A percentile compares a stretch with the other conserved stretches of the same genome.
Conservation (phyloP, 257 asterid species). For the Przewalskia tangutica region DNA sequence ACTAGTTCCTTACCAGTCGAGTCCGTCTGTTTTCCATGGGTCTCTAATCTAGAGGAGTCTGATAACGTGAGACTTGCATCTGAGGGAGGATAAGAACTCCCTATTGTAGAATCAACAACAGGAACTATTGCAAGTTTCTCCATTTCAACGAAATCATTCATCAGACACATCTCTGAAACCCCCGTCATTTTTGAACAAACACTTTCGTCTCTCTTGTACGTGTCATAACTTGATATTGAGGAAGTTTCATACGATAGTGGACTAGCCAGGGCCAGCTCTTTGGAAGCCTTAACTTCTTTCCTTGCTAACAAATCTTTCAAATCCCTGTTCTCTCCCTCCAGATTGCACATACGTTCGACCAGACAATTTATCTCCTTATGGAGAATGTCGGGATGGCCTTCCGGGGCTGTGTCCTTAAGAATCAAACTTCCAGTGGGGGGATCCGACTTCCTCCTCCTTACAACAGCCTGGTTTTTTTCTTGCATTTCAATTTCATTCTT, state of each 20-base stretch:
- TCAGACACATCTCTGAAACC: too few species aligned
- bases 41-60: constrained; percentile 15
- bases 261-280: constrained; percentile 6
- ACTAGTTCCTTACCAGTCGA: constrained; percentile 33
- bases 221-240: constrained; percentile 11
- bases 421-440: constrained; percentile 20
- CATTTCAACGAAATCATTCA: constrained; percentile 97
- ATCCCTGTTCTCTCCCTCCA: constrained; percentile 53
- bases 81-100: constrained; percentile 18
- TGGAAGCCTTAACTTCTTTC: constrained; percentile 25
- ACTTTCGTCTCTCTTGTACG: constrained; percentile 14
- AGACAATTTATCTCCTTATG: constrained; percentile 35
- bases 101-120: constrained; percentile 32
- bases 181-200: constrained; percentile 29
- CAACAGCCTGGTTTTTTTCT: constrained; percentile 25
- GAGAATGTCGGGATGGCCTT: constrained; percentile 14
- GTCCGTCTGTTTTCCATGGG: constrained; percentile 1
- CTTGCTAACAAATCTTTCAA: constrained; percentile 39
- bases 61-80: constrained; percentile 11
- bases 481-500: constrained; percentile 32
- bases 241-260: constrained; percentile 18
- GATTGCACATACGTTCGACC: constrained; percentile 43
- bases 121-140: constrained; percentile 87
- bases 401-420: constrained; percentile 8
- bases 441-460: constrained; percentile 24